Conservation (phyloP, 2,329 filamentous ascomycete genomes). For the Monilinia fructicola region DNA sequence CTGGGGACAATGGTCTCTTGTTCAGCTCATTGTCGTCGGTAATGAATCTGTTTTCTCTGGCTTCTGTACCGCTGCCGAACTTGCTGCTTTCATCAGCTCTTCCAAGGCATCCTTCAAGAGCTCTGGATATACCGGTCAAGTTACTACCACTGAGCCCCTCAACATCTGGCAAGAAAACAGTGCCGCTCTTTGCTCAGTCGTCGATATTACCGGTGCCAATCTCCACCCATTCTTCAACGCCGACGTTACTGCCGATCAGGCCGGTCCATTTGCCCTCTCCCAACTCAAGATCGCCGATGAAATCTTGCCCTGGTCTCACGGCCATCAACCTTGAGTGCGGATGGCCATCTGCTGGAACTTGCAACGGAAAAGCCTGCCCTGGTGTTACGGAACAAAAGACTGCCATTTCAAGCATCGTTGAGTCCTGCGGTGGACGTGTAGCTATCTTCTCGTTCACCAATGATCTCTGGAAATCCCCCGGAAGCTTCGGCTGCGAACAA, state of each 20-base stretch:
- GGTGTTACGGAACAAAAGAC: constrained; percentile 63
- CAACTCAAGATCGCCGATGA: constrained; percentile 70
- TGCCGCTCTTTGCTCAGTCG: constrained; percentile 62
- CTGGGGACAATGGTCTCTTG: constrained; percentile 73
- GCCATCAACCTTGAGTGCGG: constrained; percentile 87
- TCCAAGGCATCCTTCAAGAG: constrained; percentile 61
- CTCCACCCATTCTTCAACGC: constrained; percentile 94
- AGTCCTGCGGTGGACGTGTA: constrained; percentile 63
- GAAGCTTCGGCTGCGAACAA: constrained; percentile 72
- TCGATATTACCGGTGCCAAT: constrained; percentile 83
- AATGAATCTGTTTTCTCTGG: constrained; percentile 87
- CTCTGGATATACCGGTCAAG: constrained; percentile 69
- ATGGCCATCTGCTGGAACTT: constrained; percentile 71
- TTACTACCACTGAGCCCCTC: constrained; percentile 86
- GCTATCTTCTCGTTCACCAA: constrained; percentile 81
- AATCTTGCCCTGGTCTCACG: constrained; percentile 72
- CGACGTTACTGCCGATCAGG: constrained; percentile 58
- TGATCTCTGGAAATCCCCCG: constrained; percentile 78
- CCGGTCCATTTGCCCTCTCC: constrained; percentile 72
- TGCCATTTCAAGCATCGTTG: constrained; percentile 71
- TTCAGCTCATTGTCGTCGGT: constrained; percentile 80
- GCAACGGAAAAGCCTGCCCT: constrained; percentile 73
- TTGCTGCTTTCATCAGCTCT: constrained; percentile 68
- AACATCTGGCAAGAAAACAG: constrained; percentile 68
- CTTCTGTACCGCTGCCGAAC: constrained; percentile 61